Evolutionary conservation across 345 rosid genomes (phyloP).

Genomic region (Abelmoschus esculentus): DNA sequence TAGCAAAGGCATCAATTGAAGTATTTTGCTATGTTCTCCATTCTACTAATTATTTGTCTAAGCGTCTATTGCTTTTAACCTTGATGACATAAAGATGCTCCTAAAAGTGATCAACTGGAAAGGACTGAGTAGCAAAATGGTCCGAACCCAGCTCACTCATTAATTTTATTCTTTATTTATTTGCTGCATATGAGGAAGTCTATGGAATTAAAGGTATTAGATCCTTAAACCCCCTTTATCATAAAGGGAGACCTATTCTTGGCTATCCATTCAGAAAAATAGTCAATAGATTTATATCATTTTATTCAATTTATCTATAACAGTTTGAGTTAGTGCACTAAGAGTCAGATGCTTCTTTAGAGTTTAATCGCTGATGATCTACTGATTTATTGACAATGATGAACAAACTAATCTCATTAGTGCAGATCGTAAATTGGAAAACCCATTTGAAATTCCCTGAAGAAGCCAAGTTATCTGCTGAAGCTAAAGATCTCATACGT

Average conservation of each 20-base stretch:
- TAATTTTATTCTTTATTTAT: not conserved
- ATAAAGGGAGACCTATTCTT: not conserved
- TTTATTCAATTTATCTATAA: not conserved
- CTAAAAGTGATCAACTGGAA: not conserved
- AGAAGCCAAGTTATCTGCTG: slow-evolving; percentile 51
- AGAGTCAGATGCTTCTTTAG: not conserved
- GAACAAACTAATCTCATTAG: slow-evolving; percentile 8
- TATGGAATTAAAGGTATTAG: not conserved
- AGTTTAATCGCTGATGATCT: not conserved
- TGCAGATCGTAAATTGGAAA: slow-evolving; percentile 71
- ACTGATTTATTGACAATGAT: not conserved
- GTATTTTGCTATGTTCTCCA: not conserved
- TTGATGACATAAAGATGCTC: not conserved
- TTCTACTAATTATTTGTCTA: slow-evolving; percentile 1
- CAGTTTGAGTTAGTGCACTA: not conserved
- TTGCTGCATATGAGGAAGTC: not conserved
- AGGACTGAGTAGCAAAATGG: not conserved
- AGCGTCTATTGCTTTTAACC: not conserved
- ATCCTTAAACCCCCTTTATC: not conserved
- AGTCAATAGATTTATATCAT: not conserved
- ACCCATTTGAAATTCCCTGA: slow-evolving; percentile 54
- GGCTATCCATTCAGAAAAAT: not conserved
- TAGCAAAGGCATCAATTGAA: not conserved
- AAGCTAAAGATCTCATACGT: slow-evolving; percentile 53
- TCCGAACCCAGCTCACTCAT: not conserved